Base-by-base conservation (phyloP, 768 basidiomycete species). In the Cystobasidium tubakii region DNA sequence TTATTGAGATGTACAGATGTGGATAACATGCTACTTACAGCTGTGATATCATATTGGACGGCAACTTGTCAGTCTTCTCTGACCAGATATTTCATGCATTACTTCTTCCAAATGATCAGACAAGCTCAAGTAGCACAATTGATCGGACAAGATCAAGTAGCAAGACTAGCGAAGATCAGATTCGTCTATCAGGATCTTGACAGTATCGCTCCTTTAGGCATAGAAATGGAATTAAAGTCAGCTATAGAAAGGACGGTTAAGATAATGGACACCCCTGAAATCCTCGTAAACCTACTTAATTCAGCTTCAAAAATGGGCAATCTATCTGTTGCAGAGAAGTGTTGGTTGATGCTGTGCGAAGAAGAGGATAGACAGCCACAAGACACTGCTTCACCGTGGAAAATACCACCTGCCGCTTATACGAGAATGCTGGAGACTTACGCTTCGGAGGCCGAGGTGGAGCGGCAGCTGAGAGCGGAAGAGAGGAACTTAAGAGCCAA, bases 351-450 rank as follows among this genome's bases (percentile, higher is more conserved):
- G 34, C 12, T 36, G 19, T 65, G 63, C 23, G 33, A 65, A 46
- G 10, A 36, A 29, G 63, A 65, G 39, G 63, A 65, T 31, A 27
- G 21, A 31, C 23, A n/a, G n/a, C n/a, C n/a, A n/a, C n/a, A n/a
- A n/a, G n/a, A 13, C 31, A 7, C 23, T 31, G 7, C 19, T 6
- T 23, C 34, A 43, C 6, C 7, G 7, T 65, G 63, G 63, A 65
- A 7, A 36, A 25, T 65, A 46, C 63, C 63, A 25, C 9, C 36
- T 36, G 29, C 63, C 12, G 63, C 63, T 25, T 65, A 65, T 36
- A 65, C 63, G 4, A 42, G 7, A 13, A 65, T 65, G 63, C 23
- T 65, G 23, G 27, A 65, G 21, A 25, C 39, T 27, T 65, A 65
- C 23, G 63, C 31, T 13, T 27, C 34, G 29, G 63, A 65, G 34